Evolutionary conservation across 352 stramenopile genomes (phyloP).

Genomic region (Blastocystis sp.): DNA sequence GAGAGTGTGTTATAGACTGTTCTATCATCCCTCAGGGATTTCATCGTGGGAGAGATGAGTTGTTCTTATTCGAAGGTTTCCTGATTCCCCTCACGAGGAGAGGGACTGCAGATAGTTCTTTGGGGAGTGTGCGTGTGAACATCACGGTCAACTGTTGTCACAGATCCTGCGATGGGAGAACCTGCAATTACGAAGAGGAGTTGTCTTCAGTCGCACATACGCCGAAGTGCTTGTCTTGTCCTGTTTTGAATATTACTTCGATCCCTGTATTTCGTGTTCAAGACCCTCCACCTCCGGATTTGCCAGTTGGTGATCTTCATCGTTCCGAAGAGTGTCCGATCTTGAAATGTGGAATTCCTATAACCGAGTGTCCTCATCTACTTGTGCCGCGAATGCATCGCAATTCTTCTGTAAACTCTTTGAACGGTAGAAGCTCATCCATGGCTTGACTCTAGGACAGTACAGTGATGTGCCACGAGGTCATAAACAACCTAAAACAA

Average conservation of each 20-base stretch:
- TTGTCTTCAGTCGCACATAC: not conserved
- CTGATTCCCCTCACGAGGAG: not conserved
- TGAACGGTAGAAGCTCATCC: not conserved
- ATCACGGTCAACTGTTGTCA: not conserved
- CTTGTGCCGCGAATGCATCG: not conserved
- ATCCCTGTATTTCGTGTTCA: not conserved
- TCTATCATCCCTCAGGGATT: not conserved
- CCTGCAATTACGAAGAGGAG: not conserved
- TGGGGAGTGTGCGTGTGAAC: conserved; percentile 7
- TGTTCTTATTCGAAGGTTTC: not conserved
- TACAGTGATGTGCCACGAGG: not conserved
- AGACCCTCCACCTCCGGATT: not conserved
- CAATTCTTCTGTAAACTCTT: not conserved
- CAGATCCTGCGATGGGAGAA: not conserved
- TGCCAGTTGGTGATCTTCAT: not conserved
- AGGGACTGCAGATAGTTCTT: not conserved
- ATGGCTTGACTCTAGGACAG: not conserved
- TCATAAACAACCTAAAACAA: not conserved
- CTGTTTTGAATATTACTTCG: not conserved
- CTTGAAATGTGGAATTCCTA: not conserved
- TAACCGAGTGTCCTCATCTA: not conserved
- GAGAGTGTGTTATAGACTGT: not conserved
- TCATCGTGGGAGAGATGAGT: not conserved
- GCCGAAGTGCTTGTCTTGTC: not conserved
- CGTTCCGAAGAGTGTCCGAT: not conserved